A percentile compares a stretch with the other conserved stretches of the same genome.
Conservation (phyloP, 2,329 filamentous ascomycete genomes). For the Alternaria atra region DNA sequence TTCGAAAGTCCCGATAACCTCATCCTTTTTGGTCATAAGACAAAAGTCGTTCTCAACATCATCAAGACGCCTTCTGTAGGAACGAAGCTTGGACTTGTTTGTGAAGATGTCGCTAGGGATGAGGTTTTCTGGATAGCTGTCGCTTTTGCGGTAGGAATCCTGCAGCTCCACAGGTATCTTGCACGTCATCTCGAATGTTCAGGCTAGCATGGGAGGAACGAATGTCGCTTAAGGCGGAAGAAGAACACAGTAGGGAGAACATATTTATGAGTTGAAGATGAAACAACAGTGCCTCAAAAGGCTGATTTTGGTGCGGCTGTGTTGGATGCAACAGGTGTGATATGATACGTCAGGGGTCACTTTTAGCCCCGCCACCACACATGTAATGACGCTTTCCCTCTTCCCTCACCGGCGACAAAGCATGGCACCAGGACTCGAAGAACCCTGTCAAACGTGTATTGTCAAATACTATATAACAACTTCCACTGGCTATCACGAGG, state of each 20-base stretch:
- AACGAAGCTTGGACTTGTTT: conserved; percentile 22
- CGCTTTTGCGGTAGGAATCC: conserved; percentile 12
- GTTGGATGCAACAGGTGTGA: too few species aligned
- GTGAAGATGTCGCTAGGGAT: conserved; percentile 11
- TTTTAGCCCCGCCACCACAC: conserved; percentile 2
- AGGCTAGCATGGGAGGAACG: not conserved
- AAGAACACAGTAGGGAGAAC: not conserved
- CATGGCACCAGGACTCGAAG: not conserved
- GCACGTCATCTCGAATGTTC: not conserved
- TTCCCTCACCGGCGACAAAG: not conserved
- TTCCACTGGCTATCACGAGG: not conserved
- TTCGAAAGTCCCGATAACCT: conserved; percentile 18
- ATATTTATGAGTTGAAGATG: conserved; percentile 4
- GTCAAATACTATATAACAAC: not conserved
- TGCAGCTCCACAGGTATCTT: conserved; percentile 12
- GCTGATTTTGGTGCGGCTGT: conserved; percentile 11
- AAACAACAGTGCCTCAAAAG: conserved; percentile 1
- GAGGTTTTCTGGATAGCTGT: conserved; percentile 26
- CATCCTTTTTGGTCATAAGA: conserved; percentile 10
- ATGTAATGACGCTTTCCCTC: not conserved
- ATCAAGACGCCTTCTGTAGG: conserved; percentile 22
- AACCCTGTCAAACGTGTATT: not conserved
- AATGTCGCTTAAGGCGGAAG: not conserved
- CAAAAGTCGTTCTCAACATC: conserved; percentile 19
- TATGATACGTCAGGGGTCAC: too few species aligned